Percentiles rank a stretch among this genome's conserved stretches.
phyloP scores from a whole-genome alignment of 2,329 filamentous ascomycete genomes.

The Lasiodiplodia hormozganensis region DNA sequence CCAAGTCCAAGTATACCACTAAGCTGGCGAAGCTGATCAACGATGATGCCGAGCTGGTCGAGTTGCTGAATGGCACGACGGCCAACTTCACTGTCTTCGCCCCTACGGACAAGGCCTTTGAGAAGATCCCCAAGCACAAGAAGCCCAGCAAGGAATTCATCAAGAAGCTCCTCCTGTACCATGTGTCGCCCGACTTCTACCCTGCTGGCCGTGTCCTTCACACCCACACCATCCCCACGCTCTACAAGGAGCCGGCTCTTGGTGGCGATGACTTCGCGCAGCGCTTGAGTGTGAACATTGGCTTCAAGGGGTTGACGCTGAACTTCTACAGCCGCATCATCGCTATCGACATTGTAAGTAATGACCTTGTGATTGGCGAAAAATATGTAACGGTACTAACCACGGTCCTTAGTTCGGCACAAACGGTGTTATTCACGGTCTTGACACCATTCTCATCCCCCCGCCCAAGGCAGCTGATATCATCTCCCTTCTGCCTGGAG shows the following conservation, averaged over 20 bases:
- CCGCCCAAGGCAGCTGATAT: constrained; percentile 71
- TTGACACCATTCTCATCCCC: constrained; percentile 78
- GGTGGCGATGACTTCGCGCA: constrained; percentile 67
- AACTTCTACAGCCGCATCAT: constrained; percentile 80
- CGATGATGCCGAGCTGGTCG: constrained; percentile 73
- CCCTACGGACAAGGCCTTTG: constrained; percentile 78
- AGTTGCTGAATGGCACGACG: constrained; percentile 75
- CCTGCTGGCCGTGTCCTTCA: constrained; percentile 70
- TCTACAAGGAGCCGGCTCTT: constrained; percentile 64
- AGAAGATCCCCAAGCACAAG: constrained; percentile 63
- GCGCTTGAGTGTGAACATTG: constrained; percentile 72
- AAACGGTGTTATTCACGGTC: constrained; percentile 82
- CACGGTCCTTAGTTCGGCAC: constrained; percentile 63
- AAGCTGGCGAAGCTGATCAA: constrained; percentile 79
- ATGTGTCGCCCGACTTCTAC: constrained; percentile 73
- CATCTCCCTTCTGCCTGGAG: constrained; percentile 68
- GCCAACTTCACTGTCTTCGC: constrained; percentile 83
- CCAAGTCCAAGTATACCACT: constrained; percentile 76
- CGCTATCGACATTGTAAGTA: constrained; percentile 71
- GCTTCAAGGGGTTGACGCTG: constrained; percentile 68
- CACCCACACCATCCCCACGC: constrained; percentile 77
- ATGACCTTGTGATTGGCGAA: background rate
- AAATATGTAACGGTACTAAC: background rate
- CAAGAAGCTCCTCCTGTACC: constrained; percentile 75
- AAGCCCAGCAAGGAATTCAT: constrained; percentile 75